A percentile compares a stretch with the other conserved stretches of the same genome.
These are phyloP conservation scores for Cinchona pubescens DNA, from an alignment of 257 asterid genomes.

Conservation along the genomic window DNA sequence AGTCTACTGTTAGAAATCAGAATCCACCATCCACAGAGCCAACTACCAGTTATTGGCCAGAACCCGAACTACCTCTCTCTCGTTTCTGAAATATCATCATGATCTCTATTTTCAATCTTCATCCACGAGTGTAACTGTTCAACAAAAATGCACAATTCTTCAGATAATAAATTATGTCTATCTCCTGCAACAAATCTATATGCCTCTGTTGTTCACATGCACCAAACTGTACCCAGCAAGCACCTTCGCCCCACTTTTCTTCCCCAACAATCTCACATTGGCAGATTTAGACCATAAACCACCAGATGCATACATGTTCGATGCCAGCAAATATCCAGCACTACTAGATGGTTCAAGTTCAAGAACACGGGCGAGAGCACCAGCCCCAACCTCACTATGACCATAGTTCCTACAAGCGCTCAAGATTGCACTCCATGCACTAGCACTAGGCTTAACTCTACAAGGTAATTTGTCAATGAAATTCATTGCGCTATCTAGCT, in stretches of 20 bases:
- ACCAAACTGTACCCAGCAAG: slow-evolving; percentile 71
- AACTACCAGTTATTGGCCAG: background rate
- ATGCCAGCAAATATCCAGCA: slow-evolving; percentile 72
- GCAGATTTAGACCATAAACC: slow-evolving; percentile 68
- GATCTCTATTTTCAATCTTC: slow-evolving; percentile 36
- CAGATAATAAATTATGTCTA: slow-evolving; percentile 34
- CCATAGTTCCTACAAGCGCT: slow-evolving; percentile 69
- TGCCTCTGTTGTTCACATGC: slow-evolving; percentile 38
- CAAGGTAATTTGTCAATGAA: slow-evolving; percentile 42
- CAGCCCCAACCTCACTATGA: slow-evolving; percentile 32
- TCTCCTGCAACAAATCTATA: slow-evolving; percentile 57
- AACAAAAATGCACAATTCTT: slow-evolving; percentile 31
- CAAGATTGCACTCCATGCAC: slow-evolving; percentile 89
- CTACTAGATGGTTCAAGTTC: slow-evolving; percentile 75
- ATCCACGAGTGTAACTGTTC: slow-evolving; percentile 54
- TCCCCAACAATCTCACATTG: slow-evolving; percentile 56
- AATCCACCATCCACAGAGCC: background rate
- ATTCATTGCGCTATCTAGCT: slow-evolving; percentile 61
- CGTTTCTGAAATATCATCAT: background rate
- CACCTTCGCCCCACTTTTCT: slow-evolving; percentile 52
- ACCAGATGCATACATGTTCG: slow-evolving; percentile 59
- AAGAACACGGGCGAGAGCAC: slow-evolving; percentile 50
- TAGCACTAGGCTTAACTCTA: slow-evolving; percentile 46
- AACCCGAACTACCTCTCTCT: background rate
- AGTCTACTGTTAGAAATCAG: background rate